These are phyloP conservation scores for Cutaneotrichosporon curvatum DNA, from an alignment of 1,284 basidiomycete species.

Conservation along the genomic window DNA sequence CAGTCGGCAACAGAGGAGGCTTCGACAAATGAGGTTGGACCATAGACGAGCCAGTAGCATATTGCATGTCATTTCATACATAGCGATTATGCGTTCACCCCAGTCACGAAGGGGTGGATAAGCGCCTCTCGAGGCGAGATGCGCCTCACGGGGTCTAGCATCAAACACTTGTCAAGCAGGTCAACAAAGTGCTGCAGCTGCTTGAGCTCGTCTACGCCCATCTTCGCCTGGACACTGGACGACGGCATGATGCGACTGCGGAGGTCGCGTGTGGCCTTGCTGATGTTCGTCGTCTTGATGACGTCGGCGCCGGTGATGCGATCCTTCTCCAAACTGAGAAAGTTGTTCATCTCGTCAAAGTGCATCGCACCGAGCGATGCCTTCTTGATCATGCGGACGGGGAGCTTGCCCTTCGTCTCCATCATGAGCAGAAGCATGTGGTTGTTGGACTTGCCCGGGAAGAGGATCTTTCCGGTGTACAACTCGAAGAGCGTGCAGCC, in stretches of 20 bases:
- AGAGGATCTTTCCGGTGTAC: slow-evolving; percentile 96
- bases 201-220: slow-evolving; percentile 83
- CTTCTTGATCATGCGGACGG: slow-evolving; percentile 88
- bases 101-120: slow-evolving; percentile 69
- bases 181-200: slow-evolving; percentile 79
- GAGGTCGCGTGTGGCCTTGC: slow-evolving; percentile 76
- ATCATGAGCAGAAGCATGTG: slow-evolving; percentile 96
- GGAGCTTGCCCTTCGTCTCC: slow-evolving; percentile 92
- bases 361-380: slow-evolving; percentile 84
- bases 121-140: slow-evolving; percentile 83
- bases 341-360: slow-evolving; percentile 73
- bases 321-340: slow-evolving; percentile 66
- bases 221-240: slow-evolving; percentile 57
- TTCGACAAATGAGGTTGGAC: too few relatives aligned
- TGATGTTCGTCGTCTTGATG: slow-evolving; percentile 69
- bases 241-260: slow-evolving; percentile 74
- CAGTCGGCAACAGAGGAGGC: too few relatives aligned
- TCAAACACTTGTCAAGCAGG: slow-evolving; percentile 81
- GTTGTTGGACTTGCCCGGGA: slow-evolving; percentile 94
- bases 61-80: neutral
- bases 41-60: too few relatives aligned
- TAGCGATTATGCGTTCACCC: slow-evolving; percentile 2
- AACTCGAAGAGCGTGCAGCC: slow-evolving; percentile 97
- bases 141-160: slow-evolving; percentile 79
- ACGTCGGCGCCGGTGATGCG: slow-evolving; percentile 71